These are phyloP conservation scores for Capsella rubella DNA, from an alignment of 441 rosid species.

Conservation along the genomic window DNA sequence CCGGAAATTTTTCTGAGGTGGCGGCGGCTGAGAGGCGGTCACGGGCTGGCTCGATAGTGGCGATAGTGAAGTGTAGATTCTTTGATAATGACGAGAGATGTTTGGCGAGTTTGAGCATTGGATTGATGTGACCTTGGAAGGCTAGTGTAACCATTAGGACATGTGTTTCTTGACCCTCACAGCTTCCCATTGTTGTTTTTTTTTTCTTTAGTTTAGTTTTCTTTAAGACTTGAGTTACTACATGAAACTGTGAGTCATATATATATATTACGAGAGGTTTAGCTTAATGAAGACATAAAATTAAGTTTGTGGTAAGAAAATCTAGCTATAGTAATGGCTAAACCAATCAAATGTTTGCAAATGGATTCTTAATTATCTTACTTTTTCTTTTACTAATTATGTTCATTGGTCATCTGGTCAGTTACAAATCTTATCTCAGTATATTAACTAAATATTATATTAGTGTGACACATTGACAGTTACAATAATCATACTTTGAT, in stretches of 20 bases:
- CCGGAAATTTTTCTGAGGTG: not conserved
- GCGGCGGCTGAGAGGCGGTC: constrained; percentile 34
- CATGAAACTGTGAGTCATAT: not conserved
- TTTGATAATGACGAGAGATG: constrained; percentile 35
- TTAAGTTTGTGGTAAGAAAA: constrained; percentile 11
- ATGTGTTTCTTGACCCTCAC: constrained; percentile 45
- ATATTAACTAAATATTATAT: not conserved
- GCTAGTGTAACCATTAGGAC: constrained; percentile 57
- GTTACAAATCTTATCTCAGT: constrained; percentile 21
- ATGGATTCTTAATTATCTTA: not conserved
- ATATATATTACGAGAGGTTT: constrained; percentile 11
- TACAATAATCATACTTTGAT: constrained; percentile 6
- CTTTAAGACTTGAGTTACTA: constrained; percentile 3
- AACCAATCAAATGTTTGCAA: not conserved
- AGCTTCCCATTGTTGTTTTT: constrained; percentile 24
- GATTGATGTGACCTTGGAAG: constrained; percentile 62
- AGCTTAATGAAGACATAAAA: constrained; percentile 24
- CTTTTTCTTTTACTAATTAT: not conserved
- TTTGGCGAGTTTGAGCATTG: constrained; percentile 56
- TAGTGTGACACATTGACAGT: constrained; percentile 13
- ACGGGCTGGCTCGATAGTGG: constrained; percentile 52
- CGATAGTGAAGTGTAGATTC: constrained; percentile 53
- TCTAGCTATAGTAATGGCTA: constrained; percentile 8
- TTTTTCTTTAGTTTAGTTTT: not conserved
- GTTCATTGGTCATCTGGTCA: not conserved